Evolutionary conservation across 1,284 basidiomycete species (phyloP), one percentile per base, ranked within the genome.

Genomic region (Pseudozyma flocculosa): DNA sequence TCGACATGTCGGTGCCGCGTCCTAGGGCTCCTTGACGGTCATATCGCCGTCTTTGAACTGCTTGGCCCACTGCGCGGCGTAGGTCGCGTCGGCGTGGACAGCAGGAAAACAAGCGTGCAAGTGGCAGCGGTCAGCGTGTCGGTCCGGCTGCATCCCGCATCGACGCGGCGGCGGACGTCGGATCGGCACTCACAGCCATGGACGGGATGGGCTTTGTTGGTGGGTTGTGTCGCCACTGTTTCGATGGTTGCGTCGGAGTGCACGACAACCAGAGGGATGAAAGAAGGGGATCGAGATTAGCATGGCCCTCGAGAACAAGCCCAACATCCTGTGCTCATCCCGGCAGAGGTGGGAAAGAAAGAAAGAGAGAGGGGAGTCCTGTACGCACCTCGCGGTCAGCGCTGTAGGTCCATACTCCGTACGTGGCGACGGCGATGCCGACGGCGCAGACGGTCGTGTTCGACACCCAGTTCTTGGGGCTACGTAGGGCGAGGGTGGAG

Each of bases 391-490:
- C 83, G 57, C 80, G 78, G 29, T 78, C 73, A 5, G 83, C 82
- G 47, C 80, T 81, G 56, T 81, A 73, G 19, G 71, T 77, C 81
- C 82, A 84, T 24, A 83, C 75, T 19, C 80, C 80, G 50, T 80
- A 82, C 4, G 79, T 80, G 4, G 79, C 75, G 36, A 82, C 45
- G 3, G 70, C 80, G 60, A 83, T 81, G 17, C 80, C 82, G 36
- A 78, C 75, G 37, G 78, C 68, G 45, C 78, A 78, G 54, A 83
- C 69, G 2, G 76, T 79, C 7, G 83, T 84, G 76, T 82, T 83
- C 40, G 78, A 58, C 38, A 72, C 77, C 83, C 83, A 84, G 78
- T 83, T 84, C 14, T 74, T 65, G 22, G 83, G 83, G 24, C 82
- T 75, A 52, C 36, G n/a, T n/a, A 9, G 4, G 15, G 8, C n/a